A percentile compares a stretch with the other conserved stretches of the same genome.
phyloP scores from a whole-genome alignment of 192 early-diverging fungal species.

The Ambispora gerdemannii region DNA sequence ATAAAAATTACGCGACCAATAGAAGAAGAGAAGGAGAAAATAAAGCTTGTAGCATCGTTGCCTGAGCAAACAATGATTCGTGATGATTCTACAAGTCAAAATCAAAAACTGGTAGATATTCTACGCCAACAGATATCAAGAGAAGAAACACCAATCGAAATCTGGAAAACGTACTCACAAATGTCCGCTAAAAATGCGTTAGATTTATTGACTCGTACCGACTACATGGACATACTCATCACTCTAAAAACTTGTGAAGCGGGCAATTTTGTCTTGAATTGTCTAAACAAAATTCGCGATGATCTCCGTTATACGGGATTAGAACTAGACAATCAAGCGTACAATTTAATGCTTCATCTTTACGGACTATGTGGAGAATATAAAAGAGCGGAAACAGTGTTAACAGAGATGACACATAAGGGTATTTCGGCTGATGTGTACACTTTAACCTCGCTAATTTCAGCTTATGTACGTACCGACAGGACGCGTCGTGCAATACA shows the following conservation, averaged over 20 bases:
- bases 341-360: not conserved
- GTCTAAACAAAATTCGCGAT: not conserved
- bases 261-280: not conserved
- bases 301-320: not conserved
- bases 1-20: no score
- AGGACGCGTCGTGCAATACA: not conserved
- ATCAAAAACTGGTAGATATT: not conserved
- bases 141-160: not conserved
- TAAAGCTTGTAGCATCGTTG: no score
- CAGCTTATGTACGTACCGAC: constrained; percentile 5
- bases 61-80: no score
- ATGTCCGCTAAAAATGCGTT: constrained; percentile 15
- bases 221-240: not conserved
- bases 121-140: not conserved
- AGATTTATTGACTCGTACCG: not conserved
- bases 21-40: no score
- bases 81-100: no score
- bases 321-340: not conserved
- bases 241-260: not conserved
- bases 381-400: not conserved
- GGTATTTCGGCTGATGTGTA: not conserved
- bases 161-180: not conserved
- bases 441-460: not conserved
- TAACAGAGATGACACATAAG: not conserved
- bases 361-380: not conserved